Evolutionary conservation across 176 grass and related monocot genomes (phyloP).

Genomic region (Musa acuminata): DNA sequence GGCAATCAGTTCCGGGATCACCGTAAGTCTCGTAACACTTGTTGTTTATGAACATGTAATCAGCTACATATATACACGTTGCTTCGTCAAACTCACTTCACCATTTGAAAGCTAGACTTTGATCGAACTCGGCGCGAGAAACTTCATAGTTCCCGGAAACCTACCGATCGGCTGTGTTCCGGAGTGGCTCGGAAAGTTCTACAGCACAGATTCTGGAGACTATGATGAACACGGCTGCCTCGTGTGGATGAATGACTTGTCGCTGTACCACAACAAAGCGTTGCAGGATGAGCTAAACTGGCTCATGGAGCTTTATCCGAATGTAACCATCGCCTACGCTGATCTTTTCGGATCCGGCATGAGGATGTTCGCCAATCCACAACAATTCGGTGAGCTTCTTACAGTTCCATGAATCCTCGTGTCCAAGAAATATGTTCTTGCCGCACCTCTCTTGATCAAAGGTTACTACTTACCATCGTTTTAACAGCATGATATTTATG

Average conservation of each 20-base stretch:
- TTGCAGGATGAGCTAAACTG: conserved; percentile 5
- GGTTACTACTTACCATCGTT: no score
- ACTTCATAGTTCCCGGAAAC: conserved; percentile 15
- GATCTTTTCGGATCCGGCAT: conserved; percentile 21
- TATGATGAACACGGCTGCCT: conserved; percentile 22
- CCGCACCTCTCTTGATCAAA: not conserved
- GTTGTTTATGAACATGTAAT: no score
- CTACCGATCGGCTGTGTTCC: conserved; percentile 27
- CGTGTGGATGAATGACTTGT: conserved; percentile 28
- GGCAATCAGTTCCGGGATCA: not conserved
- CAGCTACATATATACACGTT: no score
- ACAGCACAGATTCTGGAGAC: not conserved
- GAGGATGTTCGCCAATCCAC: conserved; percentile 46
- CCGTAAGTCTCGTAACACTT: not conserved
- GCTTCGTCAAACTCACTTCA: no score
- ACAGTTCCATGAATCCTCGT: not conserved
- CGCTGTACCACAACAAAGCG: not conserved
- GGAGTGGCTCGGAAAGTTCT: conserved; percentile 8
- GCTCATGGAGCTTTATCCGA: not conserved
- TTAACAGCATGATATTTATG: no score
- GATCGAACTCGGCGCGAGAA: not conserved
- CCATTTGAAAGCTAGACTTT: not conserved
- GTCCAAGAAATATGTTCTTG: no score
- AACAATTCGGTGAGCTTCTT: conserved; percentile 44
- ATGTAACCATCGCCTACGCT: conserved; percentile 15